Percentiles rank a stretch among this genome's conserved stretches.
Conservation (phyloP, 2,329 filamentous ascomycete genomes). For the Bipolaris gigantea region DNA sequence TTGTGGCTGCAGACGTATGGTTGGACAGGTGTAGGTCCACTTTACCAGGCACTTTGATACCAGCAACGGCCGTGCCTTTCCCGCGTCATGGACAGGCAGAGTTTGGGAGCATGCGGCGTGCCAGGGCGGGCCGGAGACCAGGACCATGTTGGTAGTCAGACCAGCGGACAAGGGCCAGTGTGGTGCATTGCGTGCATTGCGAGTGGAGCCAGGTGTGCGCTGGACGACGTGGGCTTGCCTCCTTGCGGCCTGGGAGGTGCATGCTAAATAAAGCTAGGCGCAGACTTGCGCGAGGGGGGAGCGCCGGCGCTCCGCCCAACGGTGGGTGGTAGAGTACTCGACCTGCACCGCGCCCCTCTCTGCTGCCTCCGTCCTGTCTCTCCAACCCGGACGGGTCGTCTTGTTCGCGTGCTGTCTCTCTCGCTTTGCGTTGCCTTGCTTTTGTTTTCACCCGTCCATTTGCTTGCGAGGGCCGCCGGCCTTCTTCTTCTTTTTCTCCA, state of each 20-base stretch:
- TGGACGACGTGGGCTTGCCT: constrained; percentile 7
- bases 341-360: constrained; percentile 4
- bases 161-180: constrained; percentile 1
- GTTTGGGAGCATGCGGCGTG: constrained; percentile 9
- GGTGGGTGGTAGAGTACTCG: background rate
- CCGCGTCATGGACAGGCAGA: background rate
- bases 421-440: background rate
- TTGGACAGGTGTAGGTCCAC: constrained; percentile 2
- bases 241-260: constrained; percentile 4
- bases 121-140: constrained; percentile 2
- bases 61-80: constrained; percentile 6
- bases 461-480: background rate
- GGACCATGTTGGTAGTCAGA: constrained; percentile 1
- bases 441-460: background rate
- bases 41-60: background rate
- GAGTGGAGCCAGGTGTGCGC: constrained; percentile 9
- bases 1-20: background rate
- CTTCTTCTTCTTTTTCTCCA: no score
- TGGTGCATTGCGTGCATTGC: background rate
- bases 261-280: constrained; percentile 17
- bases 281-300: constrained; percentile 12
- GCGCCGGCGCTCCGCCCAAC: constrained; percentile 11
- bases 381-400: background rate
- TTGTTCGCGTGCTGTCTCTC: constrained; percentile 2
- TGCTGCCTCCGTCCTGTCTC: constrained; percentile 1